Evolutionary conservation across 257 asterid genomes (phyloP).

Genomic region (Plantago elongata): DNA sequence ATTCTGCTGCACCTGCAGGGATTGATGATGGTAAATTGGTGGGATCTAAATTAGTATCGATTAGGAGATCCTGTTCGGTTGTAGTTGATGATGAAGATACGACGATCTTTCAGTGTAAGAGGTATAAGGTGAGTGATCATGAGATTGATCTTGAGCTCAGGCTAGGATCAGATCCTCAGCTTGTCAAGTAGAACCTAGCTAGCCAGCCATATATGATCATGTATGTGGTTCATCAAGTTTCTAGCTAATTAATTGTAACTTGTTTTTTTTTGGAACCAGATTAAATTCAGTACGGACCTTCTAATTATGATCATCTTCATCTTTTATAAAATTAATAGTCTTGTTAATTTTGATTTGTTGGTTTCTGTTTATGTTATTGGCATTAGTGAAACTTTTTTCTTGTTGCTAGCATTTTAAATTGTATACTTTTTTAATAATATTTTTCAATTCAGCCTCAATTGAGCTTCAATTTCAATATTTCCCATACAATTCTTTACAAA

Average conservation of each 20-base stretch:
- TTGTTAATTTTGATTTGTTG: not conserved
- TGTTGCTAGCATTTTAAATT: too few relatives aligned
- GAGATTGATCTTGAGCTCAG: slow-evolving; percentile 75
- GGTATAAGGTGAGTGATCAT: slow-evolving; percentile 12
- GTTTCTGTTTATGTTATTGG: not conserved
- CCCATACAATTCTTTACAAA: too few relatives aligned
- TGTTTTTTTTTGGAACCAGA: not conserved
- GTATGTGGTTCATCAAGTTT: not conserved
- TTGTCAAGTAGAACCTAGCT: slow-evolving; percentile 23
- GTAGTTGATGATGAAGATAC: not conserved
- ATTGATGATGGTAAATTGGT: not conserved
- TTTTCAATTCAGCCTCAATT: too few relatives aligned
- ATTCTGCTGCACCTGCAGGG: not conserved
- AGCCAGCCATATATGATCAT: too few relatives aligned
- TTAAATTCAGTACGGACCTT: too few relatives aligned
- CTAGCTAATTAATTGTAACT: not conserved
- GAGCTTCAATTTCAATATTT: too few relatives aligned
- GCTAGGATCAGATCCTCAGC: slow-evolving; percentile 44
- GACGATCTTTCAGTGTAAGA: not conserved
- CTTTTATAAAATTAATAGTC: too few relatives aligned
- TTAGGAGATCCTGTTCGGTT: slow-evolving; percentile 10
- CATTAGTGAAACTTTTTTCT: too few relatives aligned
- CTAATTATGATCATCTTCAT: too few relatives aligned
- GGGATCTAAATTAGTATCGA: not conserved
- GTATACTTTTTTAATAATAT: too few relatives aligned